phyloP scores from a whole-genome alignment of 352 stramenopile genomes.

The Globisporangium abappressorium region DNA sequence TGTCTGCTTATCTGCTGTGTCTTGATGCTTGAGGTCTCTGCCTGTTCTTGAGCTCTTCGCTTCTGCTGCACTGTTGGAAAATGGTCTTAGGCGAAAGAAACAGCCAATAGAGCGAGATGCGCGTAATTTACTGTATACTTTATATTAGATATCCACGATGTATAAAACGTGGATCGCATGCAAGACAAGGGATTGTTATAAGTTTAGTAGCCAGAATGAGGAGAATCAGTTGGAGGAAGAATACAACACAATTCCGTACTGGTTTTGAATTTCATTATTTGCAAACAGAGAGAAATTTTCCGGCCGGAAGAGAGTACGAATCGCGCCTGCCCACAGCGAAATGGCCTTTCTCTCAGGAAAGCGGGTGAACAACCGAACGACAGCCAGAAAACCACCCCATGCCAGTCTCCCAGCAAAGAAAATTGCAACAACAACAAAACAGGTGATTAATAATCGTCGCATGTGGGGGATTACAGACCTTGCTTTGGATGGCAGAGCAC shows the following conservation, averaged over 20 bases:
- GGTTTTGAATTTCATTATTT: neutral
- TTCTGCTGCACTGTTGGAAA: neutral
- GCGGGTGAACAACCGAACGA: neutral
- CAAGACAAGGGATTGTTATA: neutral
- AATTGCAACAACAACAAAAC: neutral
- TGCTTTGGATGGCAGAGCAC: neutral
- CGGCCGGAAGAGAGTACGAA: neutral
- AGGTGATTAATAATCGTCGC: neutral
- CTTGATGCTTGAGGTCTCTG: neutral
- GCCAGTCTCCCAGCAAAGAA: neutral
- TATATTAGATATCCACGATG: neutral
- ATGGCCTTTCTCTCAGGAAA: neutral
- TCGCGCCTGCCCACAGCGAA: neutral
- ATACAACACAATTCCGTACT: neutral
- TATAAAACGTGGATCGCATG: no score
- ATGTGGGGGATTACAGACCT: neutral
- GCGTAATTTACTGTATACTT: neutral
- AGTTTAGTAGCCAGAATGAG: no score
- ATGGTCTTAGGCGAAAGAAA: conserved; percentile 4
- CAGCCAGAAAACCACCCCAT: neutral
- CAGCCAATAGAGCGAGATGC: neutral
- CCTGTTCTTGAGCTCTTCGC: neutral
- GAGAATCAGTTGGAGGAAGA: no score
- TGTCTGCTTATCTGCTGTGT: neutral
- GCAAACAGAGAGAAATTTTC: neutral